Evolutionary conservation across 768 basidiomycete species (phyloP).

Genomic region (Leucogyrophana mollusca): DNA sequence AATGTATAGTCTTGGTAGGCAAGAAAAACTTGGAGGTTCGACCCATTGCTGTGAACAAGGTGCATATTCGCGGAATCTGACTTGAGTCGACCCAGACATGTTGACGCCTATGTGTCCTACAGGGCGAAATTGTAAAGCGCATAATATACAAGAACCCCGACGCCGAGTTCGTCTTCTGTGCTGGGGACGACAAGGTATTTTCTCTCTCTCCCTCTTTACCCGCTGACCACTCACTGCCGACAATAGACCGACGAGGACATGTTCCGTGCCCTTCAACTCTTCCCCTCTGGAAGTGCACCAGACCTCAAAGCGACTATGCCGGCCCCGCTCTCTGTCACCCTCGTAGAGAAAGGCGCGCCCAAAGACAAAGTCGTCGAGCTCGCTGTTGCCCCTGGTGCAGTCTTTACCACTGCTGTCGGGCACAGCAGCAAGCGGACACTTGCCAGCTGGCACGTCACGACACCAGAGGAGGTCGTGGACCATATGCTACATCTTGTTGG

Average conservation of each 20-base stretch:
- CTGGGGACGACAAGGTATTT: constrained; percentile 92
- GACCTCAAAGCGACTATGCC: constrained; percentile 48
- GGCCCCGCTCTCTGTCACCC: constrained; percentile 52
- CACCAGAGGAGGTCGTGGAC: constrained; percentile 83
- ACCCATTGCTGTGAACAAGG: constrained; percentile 94
- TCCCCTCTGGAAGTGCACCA: constrained; percentile 32
- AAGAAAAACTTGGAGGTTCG: constrained; percentile 99
- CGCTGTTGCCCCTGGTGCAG: constrained; percentile 58
- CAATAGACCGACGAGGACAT: constrained; percentile 99
- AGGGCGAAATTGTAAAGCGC: constrained; percentile 96
- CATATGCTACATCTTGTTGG: constrained; percentile 67
- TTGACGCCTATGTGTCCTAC: not conserved
- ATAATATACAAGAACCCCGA: constrained; percentile 92
- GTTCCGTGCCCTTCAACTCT: constrained; percentile 86
- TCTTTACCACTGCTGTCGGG: constrained; percentile 95
- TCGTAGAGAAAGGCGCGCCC: constrained; percentile 21
- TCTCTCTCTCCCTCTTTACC: not conserved
- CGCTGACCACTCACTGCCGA: not conserved
- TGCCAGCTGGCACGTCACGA: constrained; percentile 90
- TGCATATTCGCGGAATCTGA: constrained; percentile 15
- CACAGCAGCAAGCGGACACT: constrained; percentile 86
- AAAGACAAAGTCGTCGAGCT: constrained; percentile 51
- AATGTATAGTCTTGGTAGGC: constrained; percentile 81
- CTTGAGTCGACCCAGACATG: not conserved
- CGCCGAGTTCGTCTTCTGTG: constrained; percentile 95